A percentile compares a stretch with the other conserved stretches of the same genome.
Conservation (phyloP, 805 yeast species). For the Citeromyces nyonsensis region DNA sequence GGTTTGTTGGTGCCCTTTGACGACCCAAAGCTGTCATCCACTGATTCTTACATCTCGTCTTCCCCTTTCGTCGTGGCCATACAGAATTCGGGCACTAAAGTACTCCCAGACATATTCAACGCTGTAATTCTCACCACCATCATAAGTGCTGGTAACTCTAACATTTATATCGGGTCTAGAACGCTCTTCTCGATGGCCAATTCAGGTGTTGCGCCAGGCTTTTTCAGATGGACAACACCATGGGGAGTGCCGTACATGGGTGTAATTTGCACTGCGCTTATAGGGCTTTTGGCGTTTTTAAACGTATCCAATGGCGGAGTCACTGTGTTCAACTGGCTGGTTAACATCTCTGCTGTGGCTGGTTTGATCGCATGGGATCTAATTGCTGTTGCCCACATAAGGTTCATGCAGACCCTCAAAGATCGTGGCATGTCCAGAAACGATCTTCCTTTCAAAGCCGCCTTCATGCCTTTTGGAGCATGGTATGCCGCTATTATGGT, state of each 20-base stretch:
- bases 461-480: constrained; percentile 51
- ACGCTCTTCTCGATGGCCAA: constrained; percentile 48
- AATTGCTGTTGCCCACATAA: constrained; percentile 45
- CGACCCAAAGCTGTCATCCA: constrained; percentile 30
- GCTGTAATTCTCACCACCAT: constrained; percentile 56
- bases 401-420: constrained; percentile 54
- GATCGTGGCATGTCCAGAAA: constrained; percentile 51
- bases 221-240: constrained; percentile 29
- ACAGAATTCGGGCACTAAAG: constrained; percentile 46
- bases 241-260: constrained; percentile 50
- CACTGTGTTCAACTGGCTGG: constrained; percentile 54
- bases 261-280: constrained; percentile 37
- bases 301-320: constrained; percentile 33
- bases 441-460: constrained; percentile 60
- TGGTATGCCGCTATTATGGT: constrained; percentile 44
- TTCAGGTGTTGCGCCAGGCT: constrained; percentile 37
- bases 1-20: constrained; percentile 57
- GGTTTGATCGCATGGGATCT: constrained; percentile 64
- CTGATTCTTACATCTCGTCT: constrained; percentile 24
- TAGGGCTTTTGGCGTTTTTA: constrained; percentile 53
- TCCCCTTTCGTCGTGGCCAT: constrained; percentile 69
- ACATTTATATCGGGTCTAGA: constrained; percentile 58
- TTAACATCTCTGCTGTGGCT: constrained; percentile 61
- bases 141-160: constrained; percentile 69
- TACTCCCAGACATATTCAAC: constrained; percentile 55